Conservation (phyloP, 257 asterid genomes). For the Solanum paucissectum region DNA sequence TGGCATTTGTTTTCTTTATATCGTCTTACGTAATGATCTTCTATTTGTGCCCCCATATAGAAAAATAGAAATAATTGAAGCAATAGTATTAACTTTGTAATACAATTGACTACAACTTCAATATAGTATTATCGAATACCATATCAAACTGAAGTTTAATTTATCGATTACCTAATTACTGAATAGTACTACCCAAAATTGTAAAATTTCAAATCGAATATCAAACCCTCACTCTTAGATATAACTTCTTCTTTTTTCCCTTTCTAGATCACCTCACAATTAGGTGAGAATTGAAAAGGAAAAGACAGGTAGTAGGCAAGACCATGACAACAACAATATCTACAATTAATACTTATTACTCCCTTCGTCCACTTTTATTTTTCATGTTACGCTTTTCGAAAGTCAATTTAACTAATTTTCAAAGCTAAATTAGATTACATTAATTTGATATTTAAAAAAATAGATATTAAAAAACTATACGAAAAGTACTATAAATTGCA, state of each 20-base stretch:
- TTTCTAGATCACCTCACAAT: not conserved
- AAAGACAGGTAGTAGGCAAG: not conserved
- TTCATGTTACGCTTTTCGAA: no score
- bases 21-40: not conserved
- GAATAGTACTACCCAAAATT: no score
- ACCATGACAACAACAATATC: not conserved
- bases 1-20: not conserved
- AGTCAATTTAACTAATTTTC: no score
- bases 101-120: not conserved
- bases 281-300: not conserved
- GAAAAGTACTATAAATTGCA: no score
- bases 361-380: no score
- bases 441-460: no score
- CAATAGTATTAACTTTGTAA: not conserved
- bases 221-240: not conserved
- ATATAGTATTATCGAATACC: not conserved
- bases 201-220: not conserved
- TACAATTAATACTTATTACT: not conserved
- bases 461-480: no score
- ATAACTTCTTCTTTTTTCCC: not conserved
- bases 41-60: no score
- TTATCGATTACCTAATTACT: no score
- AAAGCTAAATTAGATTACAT: no score
- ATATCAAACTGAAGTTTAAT: no score
- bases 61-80: no score